phyloP scores from a whole-genome alignment of 192 early-diverging fungal genomes.

The Gonapodya sp. region DNA sequence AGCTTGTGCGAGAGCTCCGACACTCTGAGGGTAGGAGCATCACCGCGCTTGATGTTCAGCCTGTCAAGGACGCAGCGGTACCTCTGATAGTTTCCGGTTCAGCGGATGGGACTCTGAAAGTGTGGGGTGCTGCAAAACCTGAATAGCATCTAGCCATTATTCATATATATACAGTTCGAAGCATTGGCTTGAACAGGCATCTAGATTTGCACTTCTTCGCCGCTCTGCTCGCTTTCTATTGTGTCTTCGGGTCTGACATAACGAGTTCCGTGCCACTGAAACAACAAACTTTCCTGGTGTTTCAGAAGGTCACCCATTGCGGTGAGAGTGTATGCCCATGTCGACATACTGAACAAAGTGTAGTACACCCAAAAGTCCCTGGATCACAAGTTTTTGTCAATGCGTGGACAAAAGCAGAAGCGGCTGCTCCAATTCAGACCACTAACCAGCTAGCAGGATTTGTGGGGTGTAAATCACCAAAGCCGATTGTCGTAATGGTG shows the following conservation, averaged over 20 bases:
- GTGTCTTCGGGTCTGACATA: neutral
- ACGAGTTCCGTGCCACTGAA: neutral
- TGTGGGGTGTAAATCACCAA: neutral
- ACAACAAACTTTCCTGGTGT: neutral
- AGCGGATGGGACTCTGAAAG: slow-evolving; percentile 54
- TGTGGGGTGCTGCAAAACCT: slow-evolving; percentile 50
- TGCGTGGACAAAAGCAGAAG: too few species aligned
- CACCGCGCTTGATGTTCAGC: slow-evolving; percentile 38
- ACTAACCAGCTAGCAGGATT: neutral
- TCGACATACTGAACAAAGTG: neutral
- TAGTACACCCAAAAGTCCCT: neutral
- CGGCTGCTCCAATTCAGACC: too few species aligned
- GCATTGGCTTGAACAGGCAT: too few species aligned
- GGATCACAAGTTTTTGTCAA: too few species aligned
- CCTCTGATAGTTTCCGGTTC: slow-evolving; percentile 54
- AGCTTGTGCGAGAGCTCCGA: slow-evolving; percentile 1
- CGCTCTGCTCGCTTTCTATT: too few species aligned
- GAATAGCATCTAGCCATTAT: too few species aligned
- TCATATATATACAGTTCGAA: too few species aligned
- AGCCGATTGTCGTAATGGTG: neutral
- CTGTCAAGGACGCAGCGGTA: slow-evolving; percentile 54
- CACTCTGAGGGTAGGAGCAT: slow-evolving; percentile 34
- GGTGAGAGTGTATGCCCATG: neutral
- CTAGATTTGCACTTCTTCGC: too few species aligned
- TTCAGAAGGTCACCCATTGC: neutral